A percentile compares a stretch with the other conserved stretches of the same genome.
phyloP scores from a whole-genome alignment of 768 basidiomycete genomes.

The Phaeotremella fagi region DNA sequence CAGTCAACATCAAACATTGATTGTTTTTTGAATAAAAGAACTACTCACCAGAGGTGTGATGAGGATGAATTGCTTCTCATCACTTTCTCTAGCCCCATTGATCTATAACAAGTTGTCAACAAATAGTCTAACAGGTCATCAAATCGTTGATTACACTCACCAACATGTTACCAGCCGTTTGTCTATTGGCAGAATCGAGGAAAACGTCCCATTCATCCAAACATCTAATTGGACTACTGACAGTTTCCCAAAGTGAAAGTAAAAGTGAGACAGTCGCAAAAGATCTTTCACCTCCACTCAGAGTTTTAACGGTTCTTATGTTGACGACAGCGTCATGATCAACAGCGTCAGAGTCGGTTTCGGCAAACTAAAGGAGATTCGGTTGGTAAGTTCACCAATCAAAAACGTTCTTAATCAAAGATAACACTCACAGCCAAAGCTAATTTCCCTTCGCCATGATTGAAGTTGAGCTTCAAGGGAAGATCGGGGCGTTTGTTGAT shows the following conservation, averaged over 20 bases:
- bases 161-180: constrained; percentile 94
- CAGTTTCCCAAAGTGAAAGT: constrained; percentile 92
- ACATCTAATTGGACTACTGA: constrained; percentile 87
- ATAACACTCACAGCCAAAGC: constrained; percentile 22
- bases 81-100: constrained; percentile 78
- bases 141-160: constrained; percentile 48
- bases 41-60: constrained; percentile 74
- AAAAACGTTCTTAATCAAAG: no score
- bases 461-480: constrained; percentile 78
- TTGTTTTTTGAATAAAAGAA: neutral
- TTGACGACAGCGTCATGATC: no score
- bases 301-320: constrained; percentile 36
- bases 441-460: constrained; percentile 54
- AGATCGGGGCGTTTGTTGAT: constrained; percentile 82
- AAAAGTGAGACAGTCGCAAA: constrained; percentile 93
- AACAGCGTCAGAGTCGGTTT: no score
- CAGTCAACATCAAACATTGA: neutral
- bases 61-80: constrained; percentile 86
- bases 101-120: constrained; percentile 56
- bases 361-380: no score
- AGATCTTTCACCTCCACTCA: constrained; percentile 89
- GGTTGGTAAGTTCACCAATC: no score
- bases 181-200: constrained; percentile 61
- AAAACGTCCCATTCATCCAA: constrained; percentile 99
- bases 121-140: constrained; percentile 1